Evolutionary conservation across 2,329 filamentous ascomycete genomes (phyloP).

Genomic region (Neonectria punicea): DNA sequence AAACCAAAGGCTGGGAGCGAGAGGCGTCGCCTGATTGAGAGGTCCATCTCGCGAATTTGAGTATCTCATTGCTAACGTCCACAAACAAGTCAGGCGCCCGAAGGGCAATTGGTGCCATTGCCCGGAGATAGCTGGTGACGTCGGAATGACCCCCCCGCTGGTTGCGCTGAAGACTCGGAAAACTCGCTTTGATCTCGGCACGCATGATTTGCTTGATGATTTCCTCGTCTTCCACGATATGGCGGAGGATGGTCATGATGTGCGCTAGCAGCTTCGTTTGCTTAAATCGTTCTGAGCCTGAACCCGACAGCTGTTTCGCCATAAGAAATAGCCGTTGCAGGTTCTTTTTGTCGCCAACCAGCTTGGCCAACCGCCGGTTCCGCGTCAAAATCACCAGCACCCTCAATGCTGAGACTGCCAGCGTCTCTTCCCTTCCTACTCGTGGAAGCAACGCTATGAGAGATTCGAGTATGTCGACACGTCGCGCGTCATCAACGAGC

Average conservation of each 20-base stretch:
- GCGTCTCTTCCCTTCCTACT: slow-evolving; percentile 85
- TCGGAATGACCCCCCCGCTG: slow-evolving; percentile 70
- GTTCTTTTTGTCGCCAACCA: slow-evolving; percentile 87
- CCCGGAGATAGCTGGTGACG: slow-evolving; percentile 76
- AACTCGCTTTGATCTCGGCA: slow-evolving; percentile 83
- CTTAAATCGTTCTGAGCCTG: slow-evolving; percentile 77
- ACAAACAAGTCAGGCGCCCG: slow-evolving; percentile 88
- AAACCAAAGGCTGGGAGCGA: slow-evolving; percentile 50
- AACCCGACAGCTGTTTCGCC: slow-evolving; percentile 88
- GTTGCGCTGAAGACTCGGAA: slow-evolving; percentile 66
- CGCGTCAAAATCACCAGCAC: slow-evolving; percentile 90
- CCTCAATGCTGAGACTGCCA: slow-evolving; percentile 85
- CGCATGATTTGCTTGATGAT: slow-evolving; percentile 92
- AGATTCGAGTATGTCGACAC: slow-evolving; percentile 76
- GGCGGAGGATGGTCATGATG: slow-evolving; percentile 87
- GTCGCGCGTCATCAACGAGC: slow-evolving; percentile 66
- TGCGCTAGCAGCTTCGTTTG: slow-evolving; percentile 64
- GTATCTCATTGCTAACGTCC: slow-evolving; percentile 84
- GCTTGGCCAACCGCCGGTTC: slow-evolving; percentile 76
- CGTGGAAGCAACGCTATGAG: slow-evolving; percentile 87
- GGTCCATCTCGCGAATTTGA: slow-evolving; percentile 75
- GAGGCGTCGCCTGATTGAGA: slow-evolving; percentile 48
- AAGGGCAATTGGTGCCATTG: slow-evolving; percentile 81
- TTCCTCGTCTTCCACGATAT: slow-evolving; percentile 93
- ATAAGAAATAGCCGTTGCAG: slow-evolving; percentile 92